Evolutionary conservation across 768 basidiomycete species (phyloP).

Genomic region (Pisolithus albus): DNA sequence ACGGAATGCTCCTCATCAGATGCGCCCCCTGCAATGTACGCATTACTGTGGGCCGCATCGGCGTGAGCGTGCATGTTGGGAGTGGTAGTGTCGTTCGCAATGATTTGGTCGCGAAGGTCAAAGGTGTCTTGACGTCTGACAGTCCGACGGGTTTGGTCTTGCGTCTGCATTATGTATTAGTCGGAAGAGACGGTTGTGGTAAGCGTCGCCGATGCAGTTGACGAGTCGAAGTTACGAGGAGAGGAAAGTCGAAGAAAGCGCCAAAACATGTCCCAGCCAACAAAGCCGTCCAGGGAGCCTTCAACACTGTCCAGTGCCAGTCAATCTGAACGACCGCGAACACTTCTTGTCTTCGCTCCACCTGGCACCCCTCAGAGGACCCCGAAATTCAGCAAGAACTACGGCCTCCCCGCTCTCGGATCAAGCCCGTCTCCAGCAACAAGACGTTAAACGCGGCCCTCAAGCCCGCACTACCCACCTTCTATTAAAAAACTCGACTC

Average conservation of each 20-base stretch:
- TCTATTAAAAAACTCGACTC: too few relatives aligned
- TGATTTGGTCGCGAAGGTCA: constrained; percentile 64
- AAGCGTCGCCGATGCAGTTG: not conserved
- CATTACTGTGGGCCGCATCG: constrained; percentile 37
- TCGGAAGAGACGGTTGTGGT: not conserved
- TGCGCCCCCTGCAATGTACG: constrained; percentile 25
- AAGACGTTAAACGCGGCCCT: too few relatives aligned
- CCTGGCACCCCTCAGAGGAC: too few relatives aligned
- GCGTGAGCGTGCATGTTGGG: constrained; percentile 42
- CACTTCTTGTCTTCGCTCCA: too few relatives aligned
- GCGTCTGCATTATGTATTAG: constrained; percentile 19
- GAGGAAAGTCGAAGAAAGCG: not conserved
- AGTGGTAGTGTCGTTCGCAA: constrained; percentile 44
- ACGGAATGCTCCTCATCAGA: constrained; percentile 79
- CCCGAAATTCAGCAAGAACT: too few relatives aligned
- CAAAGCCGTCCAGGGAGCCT: not conserved
- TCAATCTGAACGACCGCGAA: too few relatives aligned
- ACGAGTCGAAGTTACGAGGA: not conserved
- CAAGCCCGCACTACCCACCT: too few relatives aligned
- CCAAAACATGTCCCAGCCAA: not conserved
- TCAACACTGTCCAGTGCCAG: not conserved
- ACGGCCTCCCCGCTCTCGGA: too few relatives aligned
- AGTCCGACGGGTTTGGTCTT: constrained; percentile 18
- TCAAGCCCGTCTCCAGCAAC: too few relatives aligned
- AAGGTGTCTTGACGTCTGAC: constrained; percentile 54